A percentile compares a stretch with the other conserved stretches of the same genome.
Conservation (phyloP, 78 protist genomes). For the Dictyostelium firmibasis region DNA sequence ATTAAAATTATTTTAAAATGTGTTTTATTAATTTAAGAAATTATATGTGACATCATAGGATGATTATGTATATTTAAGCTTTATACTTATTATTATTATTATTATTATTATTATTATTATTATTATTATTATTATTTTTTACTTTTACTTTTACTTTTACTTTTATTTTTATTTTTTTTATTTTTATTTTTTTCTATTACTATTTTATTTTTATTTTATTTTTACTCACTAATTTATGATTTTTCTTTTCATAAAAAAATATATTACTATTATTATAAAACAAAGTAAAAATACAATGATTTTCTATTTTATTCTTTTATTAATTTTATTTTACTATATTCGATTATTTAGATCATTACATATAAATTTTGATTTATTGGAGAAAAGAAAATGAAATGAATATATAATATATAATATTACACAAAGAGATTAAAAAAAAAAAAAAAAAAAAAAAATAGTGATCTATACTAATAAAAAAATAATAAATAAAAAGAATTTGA, state of each 20-base stretch:
- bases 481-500: background rate
- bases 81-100: background rate
- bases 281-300: background rate
- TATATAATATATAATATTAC: too few species aligned
- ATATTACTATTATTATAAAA: background rate
- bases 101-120: too few species aligned
- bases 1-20: too few species aligned
- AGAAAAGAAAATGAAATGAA: background rate
- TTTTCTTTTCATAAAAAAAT: background rate
- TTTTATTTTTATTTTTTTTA: too few species aligned
- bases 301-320: background rate
- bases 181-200: too few species aligned
- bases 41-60: background rate
- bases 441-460: background rate
- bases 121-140: too few species aligned
- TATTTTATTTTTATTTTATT: too few species aligned
- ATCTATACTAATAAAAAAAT: background rate
- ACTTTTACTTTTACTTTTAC: too few species aligned
- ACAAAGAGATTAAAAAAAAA: too few species aligned
- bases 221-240: background rate
- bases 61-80: background rate
- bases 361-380: background rate
- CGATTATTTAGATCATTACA: background rate
- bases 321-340: background rate
- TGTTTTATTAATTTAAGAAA: background rate